phyloP scores from a whole-genome alignment of 2,329 filamentous ascomycete genomes.

The Diaporthe helianthi region DNA sequence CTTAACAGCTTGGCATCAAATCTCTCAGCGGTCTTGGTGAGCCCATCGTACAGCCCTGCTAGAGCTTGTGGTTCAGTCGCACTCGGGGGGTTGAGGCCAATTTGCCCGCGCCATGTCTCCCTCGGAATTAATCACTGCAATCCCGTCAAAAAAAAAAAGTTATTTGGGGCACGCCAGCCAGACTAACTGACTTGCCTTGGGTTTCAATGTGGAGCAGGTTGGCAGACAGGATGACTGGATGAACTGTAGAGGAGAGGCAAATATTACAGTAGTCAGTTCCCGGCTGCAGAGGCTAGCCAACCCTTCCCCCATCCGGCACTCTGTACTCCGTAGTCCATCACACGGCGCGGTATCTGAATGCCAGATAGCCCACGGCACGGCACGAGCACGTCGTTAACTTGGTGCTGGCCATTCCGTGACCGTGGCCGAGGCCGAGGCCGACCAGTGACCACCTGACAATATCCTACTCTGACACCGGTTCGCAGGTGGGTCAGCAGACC shows the following conservation, averaged over 20 bases:
- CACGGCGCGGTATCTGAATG: background rate
- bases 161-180: background rate
- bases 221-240: background rate
- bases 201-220: background rate
- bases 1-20: slow-evolving; percentile 24
- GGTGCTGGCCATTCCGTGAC: background rate
- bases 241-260: background rate
- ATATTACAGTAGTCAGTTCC: background rate
- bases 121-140: background rate
- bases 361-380: slow-evolving; percentile 20
- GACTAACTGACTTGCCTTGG: background rate
- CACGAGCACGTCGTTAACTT: background rate
- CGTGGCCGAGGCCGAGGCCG: slow-evolving; percentile 2
- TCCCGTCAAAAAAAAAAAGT: background rate
- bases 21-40: background rate
- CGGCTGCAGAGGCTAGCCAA: background rate
- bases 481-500: background rate
- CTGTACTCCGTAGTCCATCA: background rate
- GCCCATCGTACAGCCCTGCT: slow-evolving; percentile 13
- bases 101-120: slow-evolving; percentile 2
- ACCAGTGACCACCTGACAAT: background rate
- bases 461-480: background rate
- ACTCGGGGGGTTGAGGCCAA: background rate
- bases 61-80: background rate
- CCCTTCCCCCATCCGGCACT: background rate